phyloP scores from a whole-genome alignment of 1,284 basidiomycete species.

The Quambalaria eucalypti region DNA sequence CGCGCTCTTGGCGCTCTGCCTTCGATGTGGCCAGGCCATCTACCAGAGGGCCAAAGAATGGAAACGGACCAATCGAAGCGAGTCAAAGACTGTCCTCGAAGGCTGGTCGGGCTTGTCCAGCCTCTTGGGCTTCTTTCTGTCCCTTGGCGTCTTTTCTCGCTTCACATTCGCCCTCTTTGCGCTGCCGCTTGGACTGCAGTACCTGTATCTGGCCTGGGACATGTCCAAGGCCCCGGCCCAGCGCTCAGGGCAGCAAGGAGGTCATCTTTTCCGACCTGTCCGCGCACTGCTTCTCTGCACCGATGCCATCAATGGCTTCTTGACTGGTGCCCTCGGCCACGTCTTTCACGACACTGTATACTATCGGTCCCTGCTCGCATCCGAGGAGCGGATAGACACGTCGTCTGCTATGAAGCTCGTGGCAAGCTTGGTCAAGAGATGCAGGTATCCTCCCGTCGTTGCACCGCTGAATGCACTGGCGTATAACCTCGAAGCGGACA shows the following conservation, averaged over 20 bases:
- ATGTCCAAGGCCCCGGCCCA: neutral
- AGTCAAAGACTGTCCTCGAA: neutral
- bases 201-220: neutral
- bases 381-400: neutral
- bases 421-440: neutral
- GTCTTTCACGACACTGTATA: neutral
- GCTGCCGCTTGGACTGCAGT: constrained; percentile 11
- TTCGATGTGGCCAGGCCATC: constrained; percentile 4
- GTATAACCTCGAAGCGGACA: constrained; percentile 39
- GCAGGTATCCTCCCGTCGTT: constrained; percentile 5
- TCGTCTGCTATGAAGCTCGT: no score
- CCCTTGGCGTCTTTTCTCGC: constrained; percentile 34
- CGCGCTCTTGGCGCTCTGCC: constrained; percentile 14
- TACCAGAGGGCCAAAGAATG: neutral
- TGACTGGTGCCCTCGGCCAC: neutral
- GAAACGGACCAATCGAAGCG: neutral
- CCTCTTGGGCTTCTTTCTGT: constrained; percentile 7
- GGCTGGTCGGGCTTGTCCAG: neutral
- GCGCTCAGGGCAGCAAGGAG: no score
- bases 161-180: constrained; percentile 43
- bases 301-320: neutral
- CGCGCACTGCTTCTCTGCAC: neutral
- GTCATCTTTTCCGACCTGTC: neutral
- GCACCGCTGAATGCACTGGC: constrained; percentile 42
- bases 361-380: neutral